phyloP scores from a whole-genome alignment of 2,329 filamentous ascomycete species.

The Stagonosporopsis cucurbitacearum region DNA sequence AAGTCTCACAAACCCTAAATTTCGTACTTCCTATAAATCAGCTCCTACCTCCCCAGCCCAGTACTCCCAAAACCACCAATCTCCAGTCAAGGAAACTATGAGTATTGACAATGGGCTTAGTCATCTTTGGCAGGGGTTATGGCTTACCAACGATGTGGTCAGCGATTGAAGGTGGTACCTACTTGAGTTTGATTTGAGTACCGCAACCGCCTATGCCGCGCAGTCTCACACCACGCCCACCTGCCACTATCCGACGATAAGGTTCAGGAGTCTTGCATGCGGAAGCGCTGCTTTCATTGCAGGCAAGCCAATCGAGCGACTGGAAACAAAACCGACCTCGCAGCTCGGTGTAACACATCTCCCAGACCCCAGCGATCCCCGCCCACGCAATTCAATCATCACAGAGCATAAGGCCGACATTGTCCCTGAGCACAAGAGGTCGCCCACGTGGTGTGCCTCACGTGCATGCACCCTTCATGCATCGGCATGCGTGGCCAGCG shows the following conservation, averaged over 20 bases:
- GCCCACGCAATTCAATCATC: constrained; percentile 6
- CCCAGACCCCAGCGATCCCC: background rate
- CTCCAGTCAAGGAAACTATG: background rate
- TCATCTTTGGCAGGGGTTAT: background rate
- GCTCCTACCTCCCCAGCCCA: background rate
- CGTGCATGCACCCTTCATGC: background rate
- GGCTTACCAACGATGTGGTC: background rate
- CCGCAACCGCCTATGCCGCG: background rate
- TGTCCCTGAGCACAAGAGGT: constrained; percentile 5
- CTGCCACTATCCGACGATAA: background rate
- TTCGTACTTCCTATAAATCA: too few relatives aligned
- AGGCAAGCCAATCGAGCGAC: constrained; percentile 16
- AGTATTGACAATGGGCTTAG: background rate
- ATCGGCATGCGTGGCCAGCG: background rate
- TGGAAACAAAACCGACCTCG: background rate
- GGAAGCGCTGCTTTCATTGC: constrained; percentile 1
- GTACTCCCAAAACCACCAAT: background rate
- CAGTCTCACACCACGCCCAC: background rate
- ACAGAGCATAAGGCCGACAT: constrained; percentile 10
- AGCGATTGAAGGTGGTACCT: background rate
- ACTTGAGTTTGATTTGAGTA: background rate
- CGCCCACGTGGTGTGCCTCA: constrained; percentile 16
- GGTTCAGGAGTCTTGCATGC: background rate
- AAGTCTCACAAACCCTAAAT: too few relatives aligned
- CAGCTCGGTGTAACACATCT: constrained; percentile 9